Evolutionary conservation across 352 stramenopile genomes (phyloP).

Genomic region (Aphanomyces euteiches): DNA sequence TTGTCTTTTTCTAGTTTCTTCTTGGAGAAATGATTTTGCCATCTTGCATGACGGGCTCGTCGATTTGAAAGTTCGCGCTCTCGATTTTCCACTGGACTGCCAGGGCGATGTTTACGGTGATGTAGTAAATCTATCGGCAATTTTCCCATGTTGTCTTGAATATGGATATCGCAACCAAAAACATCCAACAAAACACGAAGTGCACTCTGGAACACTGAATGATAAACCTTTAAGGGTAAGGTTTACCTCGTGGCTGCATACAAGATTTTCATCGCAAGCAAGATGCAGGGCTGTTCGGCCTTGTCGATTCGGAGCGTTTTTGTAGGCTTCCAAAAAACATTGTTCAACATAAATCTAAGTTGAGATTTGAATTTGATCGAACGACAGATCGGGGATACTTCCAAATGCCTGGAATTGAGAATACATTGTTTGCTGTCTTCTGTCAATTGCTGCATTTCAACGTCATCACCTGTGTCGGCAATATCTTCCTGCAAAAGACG

Average conservation of each 20-base stretch:
- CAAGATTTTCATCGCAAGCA: conserved; percentile 74
- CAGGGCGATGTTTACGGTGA: conserved; percentile 48
- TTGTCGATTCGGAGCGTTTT: conserved; percentile 58
- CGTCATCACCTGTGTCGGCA: conserved; percentile 25
- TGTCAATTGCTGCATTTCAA: conserved; percentile 12
- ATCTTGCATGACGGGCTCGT: conserved; percentile 37
- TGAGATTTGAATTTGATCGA: conserved; percentile 35
- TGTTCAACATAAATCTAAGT: conserved; percentile 63
- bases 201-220: conserved; percentile 31
- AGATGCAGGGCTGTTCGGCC: conserved; percentile 64
- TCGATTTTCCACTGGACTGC: conserved; percentile 49
- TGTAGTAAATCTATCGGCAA: conserved; percentile 49
- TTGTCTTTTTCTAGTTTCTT: conserved; percentile 41
- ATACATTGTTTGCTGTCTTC: conserved; percentile 28
- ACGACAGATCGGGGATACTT: conserved; percentile 27
- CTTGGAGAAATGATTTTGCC: conserved; percentile 34
- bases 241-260: conserved; percentile 64
- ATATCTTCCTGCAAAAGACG: conserved; percentile 35
- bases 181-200: conserved; percentile 53
- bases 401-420: conserved; percentile 32
- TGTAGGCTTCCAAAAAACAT: conserved; percentile 58
- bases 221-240: conserved; percentile 5
- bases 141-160: conserved; percentile 46
- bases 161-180: conserved; percentile 51
- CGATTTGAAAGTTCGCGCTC: conserved; percentile 38